Percentiles rank a stretch among this genome's conserved stretches.
phyloP scores from a whole-genome alignment of 1,139 yeast genomes.

The Debaryomyces singareniensis region DNA sequence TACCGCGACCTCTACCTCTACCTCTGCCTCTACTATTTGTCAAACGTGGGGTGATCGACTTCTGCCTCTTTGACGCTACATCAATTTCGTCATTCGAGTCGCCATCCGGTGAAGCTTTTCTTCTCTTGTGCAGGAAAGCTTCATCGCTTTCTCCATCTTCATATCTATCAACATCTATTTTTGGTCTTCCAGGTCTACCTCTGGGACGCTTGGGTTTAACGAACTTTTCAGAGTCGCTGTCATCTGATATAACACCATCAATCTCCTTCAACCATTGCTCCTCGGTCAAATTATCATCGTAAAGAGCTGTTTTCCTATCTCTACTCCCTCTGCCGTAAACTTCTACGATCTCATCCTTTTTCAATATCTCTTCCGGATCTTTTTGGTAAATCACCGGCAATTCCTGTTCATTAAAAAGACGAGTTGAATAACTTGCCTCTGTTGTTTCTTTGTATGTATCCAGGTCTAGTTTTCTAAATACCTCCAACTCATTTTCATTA shows the following conservation, averaged over 20 bases:
- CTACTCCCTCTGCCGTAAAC: constrained; percentile 61
- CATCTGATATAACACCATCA: constrained; percentile 41
- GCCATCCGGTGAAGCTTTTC: constrained; percentile 7
- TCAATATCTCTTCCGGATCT: constrained; percentile 45
- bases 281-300: constrained; percentile 68
- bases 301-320: constrained; percentile 54
- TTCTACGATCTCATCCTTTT: constrained; percentile 37
- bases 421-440: constrained; percentile 37
- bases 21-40: constrained; percentile 13
- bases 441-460: constrained; percentile 40
- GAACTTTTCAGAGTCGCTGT: constrained; percentile 19
- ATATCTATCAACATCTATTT: constrained; percentile 12
- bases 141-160: constrained; percentile 10
- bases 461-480: constrained; percentile 53
- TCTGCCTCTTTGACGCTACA: constrained; percentile 17
- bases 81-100: constrained; percentile 9
- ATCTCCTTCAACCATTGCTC: constrained; percentile 70
- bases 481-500: constrained; percentile 49
- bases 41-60: constrained; percentile 22
- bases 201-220: constrained; percentile 17
- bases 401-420: constrained; percentile 56
- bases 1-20: constrained; percentile 20
- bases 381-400: constrained; percentile 56
- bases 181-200: constrained; percentile 21
- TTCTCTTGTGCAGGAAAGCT: constrained; percentile 11